Evolutionary conservation across 768 basidiomycete species (phyloP), one percentile per base, ranked within the genome.

Genomic region (Suillus subalutaceus): DNA sequence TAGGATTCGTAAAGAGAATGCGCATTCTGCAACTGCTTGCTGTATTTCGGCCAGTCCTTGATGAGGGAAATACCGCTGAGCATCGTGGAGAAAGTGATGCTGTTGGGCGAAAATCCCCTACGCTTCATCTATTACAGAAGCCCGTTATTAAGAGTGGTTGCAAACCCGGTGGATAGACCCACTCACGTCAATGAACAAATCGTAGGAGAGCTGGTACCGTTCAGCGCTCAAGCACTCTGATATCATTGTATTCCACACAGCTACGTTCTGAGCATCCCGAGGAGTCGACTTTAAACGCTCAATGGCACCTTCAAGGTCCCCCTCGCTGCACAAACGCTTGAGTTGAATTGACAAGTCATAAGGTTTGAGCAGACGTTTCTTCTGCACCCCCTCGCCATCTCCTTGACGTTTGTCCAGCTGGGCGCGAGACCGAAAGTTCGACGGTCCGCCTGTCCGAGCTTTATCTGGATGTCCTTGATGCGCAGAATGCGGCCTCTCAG

Each of bases 221-320:
- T 83, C 77, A 20, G 77, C 84, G 48, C 86, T 83, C 80, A 91
- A 79, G 58, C 85, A 84, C 62, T 88, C 83, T 79, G 84, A 86
- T 46, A 95, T 89, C 70, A 94, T 74, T 3, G 88, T 91, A 69
- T 93, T 93, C 93, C 93, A 95, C 8, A 90, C 88, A 13, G 84
- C 81, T 1, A 85, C 80, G 69, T 93, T 94, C 72, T 92, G 90
- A 0, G 92, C 89, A 69, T 90, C 90, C 58, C 85, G 79, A 30
- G 93, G 91, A 23, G 88, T 79, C 46, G 83, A 86, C 72, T 90
- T 86, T n/a, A 95, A 81, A 77, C 88, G 84, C 32, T 80, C 73
- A 5, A 92, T 81, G 0, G 93, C 93, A 3, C 82, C 83, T 62
- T 89, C 86, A 41, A 91, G 50, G 62, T 88, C 82, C 13, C 84